Evolutionary conservation across 495 filamentous ascomycete genomes (phyloP), one percentile per base, ranked within the genome.

Genomic region (Durotheca rogersii): DNA sequence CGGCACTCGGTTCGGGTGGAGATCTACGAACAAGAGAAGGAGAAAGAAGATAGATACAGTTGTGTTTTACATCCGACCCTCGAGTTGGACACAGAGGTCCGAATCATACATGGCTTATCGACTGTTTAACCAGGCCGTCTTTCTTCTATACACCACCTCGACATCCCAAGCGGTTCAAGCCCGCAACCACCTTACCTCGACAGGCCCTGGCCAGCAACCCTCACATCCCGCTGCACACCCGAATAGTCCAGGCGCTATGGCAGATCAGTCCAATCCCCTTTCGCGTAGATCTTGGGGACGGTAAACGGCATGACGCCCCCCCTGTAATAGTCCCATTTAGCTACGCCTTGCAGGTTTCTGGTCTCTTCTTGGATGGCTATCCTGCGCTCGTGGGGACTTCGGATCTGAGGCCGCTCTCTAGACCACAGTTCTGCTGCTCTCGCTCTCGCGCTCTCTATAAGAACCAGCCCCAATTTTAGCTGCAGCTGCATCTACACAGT

Each of bases 361-460:
- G 9, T 27, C 23, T 27, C 23, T 9, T 27, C 23, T 9, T 27
- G 23, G 23, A 36, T 20, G 12, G n/a, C 10, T 49, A 19, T 27
- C 29, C 25, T 20, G 20, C 32, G 38, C 36, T 32, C 32, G 19
- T 45, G 18, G 34, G 9, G 40, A 12, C 40, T 27, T n/a, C 32
- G 45, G 27, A 49, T 51, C 47, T 43, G 9, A 51, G 30, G 14
- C 15, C 6, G 12, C 14, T 29, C 31, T 41, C 46, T 25, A 23
- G 31, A 41, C 34, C 39, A 21, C 30, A 29, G 15, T 30, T 43
- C 34, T 40, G 17, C 30, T 19, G 15, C 21, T 43, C 44, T 52
- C 43, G 54, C 39, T 58, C 55, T 49, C 48, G 53, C 43, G 49
- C 53, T 48, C 48, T 27, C 31, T 40, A 43, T 14, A 33, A 38